A percentile compares a stretch with the other conserved stretches of the same genome.
Conservation (phyloP, 495 filamentous ascomycete species). For the Entonaema liquescens region DNA sequence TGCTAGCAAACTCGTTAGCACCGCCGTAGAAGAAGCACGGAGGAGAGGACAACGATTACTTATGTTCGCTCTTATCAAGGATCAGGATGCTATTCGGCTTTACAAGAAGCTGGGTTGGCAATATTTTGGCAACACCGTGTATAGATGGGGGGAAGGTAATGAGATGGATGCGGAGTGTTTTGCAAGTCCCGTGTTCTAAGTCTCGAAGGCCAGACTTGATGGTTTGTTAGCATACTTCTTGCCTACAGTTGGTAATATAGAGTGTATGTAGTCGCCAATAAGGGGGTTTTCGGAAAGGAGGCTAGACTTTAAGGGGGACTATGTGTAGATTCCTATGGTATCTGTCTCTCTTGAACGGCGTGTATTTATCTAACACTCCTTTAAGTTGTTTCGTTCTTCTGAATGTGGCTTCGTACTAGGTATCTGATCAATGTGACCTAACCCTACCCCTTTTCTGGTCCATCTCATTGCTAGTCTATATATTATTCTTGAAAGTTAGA, state of each 20-base stretch:
- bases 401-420: neutral
- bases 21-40: constrained; percentile 21
- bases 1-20: constrained; percentile 20
- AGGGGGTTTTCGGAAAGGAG: neutral
- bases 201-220: too few species aligned
- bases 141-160: constrained; percentile 20
- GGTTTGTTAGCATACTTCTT: neutral
- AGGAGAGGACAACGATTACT: constrained; percentile 8
- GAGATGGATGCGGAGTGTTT: constrained; percentile 32
- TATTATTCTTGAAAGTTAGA: neutral
- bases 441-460: too few species aligned
- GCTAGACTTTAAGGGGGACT: too few species aligned
- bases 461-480: neutral
- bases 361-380: too few species aligned
- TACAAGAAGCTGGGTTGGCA: constrained; percentile 31
- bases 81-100: constrained; percentile 31
- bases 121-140: constrained; percentile 20
- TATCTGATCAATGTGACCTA: too few species aligned
- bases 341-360: too few species aligned
- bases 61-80: constrained; percentile 31
- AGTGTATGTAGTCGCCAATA: neutral
- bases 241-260: neutral
- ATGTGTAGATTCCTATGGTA: too few species aligned
- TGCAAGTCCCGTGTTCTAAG: constrained; percentile 7
- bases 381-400: neutral